Conservation (phyloP, 2,329 filamentous ascomycete genomes). For the Aspergillus glaucus region DNA sequence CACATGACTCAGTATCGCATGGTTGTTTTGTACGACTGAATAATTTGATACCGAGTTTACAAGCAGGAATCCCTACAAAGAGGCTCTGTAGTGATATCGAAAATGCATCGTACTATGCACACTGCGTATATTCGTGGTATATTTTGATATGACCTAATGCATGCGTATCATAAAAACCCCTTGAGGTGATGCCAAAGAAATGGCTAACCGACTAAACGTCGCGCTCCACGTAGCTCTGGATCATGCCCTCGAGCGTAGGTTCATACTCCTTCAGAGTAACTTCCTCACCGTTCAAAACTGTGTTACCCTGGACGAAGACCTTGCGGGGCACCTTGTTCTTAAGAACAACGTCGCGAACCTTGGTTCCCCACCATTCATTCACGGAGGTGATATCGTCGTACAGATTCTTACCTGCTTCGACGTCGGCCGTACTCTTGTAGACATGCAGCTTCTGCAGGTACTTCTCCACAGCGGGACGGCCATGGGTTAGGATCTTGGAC, state of each 20-base stretch:
- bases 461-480: conserved; percentile 73
- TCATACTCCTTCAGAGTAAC: conserved; percentile 83
- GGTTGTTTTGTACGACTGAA: neutral
- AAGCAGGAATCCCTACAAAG: too few relatives aligned
- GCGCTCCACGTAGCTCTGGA: conserved; percentile 70
- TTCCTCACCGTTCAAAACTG: conserved; percentile 61
- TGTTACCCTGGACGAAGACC: conserved; percentile 91
- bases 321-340: conserved; percentile 55
- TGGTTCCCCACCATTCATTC: conserved; percentile 75
- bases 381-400: conserved; percentile 81
- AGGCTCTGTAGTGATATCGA: too few relatives aligned
- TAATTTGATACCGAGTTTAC: too few relatives aligned
- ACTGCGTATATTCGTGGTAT: neutral
- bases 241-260: conserved; percentile 69
- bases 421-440: conserved; percentile 85
- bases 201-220: conserved; percentile 26
- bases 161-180: too few relatives aligned
- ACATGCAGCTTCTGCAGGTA: conserved; percentile 89
- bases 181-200: too few relatives aligned
- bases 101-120: too few relatives aligned
- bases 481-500: conserved; percentile 75
- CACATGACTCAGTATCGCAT: neutral
- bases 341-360: conserved; percentile 62
- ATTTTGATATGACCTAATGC: neutral
- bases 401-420: conserved; percentile 67